Conservation (phyloP, 768 basidiomycete genomes). For the Mycena haematopus region DNA sequence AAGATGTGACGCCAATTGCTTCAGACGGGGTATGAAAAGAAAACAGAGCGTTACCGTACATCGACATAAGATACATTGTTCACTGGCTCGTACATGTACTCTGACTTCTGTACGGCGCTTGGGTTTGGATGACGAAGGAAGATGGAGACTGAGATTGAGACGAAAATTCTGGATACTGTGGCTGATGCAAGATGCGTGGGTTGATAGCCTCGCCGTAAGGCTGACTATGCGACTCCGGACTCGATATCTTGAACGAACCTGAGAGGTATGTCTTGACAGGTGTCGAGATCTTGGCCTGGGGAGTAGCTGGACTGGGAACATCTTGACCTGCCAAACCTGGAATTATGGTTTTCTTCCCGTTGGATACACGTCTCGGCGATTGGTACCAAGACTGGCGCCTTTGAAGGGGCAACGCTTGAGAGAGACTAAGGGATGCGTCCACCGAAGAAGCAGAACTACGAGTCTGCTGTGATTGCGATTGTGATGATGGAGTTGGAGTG, state of each 20-base stretch:
- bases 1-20: too few relatives aligned
- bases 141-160: not conserved
- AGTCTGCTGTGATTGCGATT: slow-evolving; percentile 27
- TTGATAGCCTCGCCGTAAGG: slow-evolving; percentile 2
- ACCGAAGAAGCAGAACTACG: not conserved
- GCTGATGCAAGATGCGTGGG: slow-evolving; percentile 6
- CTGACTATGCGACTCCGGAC: not conserved
- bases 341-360: slow-evolving; percentile 1
- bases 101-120: slow-evolving; percentile 62
- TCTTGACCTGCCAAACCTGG: not conserved
- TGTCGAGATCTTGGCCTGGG: not conserved
- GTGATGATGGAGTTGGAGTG: slow-evolving; percentile 28
- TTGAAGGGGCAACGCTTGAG: not conserved
- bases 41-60: too few relatives aligned
- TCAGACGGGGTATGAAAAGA: too few relatives aligned
- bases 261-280: slow-evolving; percentile 10
- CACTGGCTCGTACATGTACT: slow-evolving; percentile 38
- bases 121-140: slow-evolving; percentile 45
- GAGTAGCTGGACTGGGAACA: not conserved
- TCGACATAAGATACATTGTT: not conserved
- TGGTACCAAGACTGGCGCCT: slow-evolving; percentile 21
- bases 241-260: slow-evolving; percentile 16
- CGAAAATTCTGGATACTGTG: not conserved
- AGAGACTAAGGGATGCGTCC: not conserved
- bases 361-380: slow-evolving; percentile 16